A percentile compares a stretch with the other conserved stretches of the same genome.
These are phyloP conservation scores for Aspergillus egyptiacus DNA, from an alignment of 495 filamentous ascomycete species.

Conservation along the genomic window DNA sequence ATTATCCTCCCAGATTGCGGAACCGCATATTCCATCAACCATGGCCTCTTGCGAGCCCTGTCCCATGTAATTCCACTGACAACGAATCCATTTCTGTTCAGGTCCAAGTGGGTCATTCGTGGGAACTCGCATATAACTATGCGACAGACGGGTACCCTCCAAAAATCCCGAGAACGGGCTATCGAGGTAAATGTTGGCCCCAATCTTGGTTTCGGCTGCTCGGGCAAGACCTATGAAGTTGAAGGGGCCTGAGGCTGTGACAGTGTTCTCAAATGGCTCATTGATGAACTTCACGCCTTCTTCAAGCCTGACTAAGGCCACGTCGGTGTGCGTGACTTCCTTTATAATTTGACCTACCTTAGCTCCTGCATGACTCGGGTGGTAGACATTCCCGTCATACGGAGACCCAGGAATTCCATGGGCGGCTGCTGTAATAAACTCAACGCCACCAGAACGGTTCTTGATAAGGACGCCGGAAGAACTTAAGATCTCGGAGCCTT, in stretches of 20 bases:
- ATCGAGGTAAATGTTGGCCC: constrained; percentile 3
- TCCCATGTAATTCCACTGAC: constrained; percentile 9
- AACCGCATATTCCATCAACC: constrained; percentile 8
- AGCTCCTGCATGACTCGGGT: background rate
- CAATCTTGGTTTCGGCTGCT: constrained; percentile 5
- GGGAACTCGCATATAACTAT: background rate
- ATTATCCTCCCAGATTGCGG: background rate
- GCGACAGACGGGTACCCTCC: background rate
- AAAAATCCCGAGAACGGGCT: constrained; percentile 8
- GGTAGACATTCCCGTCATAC: constrained; percentile 6
- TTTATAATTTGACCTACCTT: constrained; percentile 7
- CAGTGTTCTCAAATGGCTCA: constrained; percentile 9
- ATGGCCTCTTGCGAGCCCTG: background rate
- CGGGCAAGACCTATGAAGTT: background rate
- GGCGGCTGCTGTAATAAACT: constrained; percentile 5
- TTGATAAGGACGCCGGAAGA: background rate
- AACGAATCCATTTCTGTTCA: constrained; percentile 4
- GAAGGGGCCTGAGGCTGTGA: background rate
- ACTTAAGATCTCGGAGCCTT: background rate
- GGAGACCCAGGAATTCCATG: constrained; percentile 7
- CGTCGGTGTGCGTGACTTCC: constrained; percentile 11
- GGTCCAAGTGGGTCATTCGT: constrained; percentile 5
- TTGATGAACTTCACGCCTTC: constrained; percentile 4
- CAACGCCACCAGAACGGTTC: background rate
- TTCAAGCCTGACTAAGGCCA: constrained; percentile 10